Conservation (phyloP, 2,329 filamentous ascomycete species). For the Xylariaceae sp. region DNA sequence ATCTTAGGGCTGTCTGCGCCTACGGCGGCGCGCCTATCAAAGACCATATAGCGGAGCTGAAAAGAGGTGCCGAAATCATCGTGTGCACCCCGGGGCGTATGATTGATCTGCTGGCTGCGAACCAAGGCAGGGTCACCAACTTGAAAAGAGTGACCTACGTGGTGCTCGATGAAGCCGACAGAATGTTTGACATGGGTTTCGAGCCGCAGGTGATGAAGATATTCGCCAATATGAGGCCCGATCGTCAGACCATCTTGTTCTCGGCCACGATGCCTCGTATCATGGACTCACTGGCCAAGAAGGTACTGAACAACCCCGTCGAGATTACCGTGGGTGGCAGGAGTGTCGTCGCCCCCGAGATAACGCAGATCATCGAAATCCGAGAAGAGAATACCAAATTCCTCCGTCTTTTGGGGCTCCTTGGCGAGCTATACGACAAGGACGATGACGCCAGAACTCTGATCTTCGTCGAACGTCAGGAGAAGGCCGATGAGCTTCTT, state of each 20-base stretch:
- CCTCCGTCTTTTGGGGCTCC: conserved; percentile 71
- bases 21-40: conserved; percentile 95
- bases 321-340: conserved; percentile 90
- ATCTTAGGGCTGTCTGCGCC: conserved; percentile 80
- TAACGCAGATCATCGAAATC: conserved; percentile 88
- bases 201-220: conserved; percentile 98
- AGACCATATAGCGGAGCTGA: conserved; percentile 94
- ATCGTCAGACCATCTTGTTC: conserved; percentile 90
- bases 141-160: conserved; percentile 85
- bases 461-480: conserved; percentile 88
- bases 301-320: conserved; percentile 76
- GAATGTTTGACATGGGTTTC: conserved; percentile 99
- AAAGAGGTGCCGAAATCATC: conserved; percentile 89
- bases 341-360: conserved; percentile 83
- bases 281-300: conserved; percentile 85
- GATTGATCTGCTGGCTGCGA: conserved; percentile 91
- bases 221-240: conserved; percentile 82
- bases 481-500: conserved; percentile 76
- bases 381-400: conserved; percentile 80
- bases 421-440: conserved; percentile 78
- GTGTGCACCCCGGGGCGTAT: conserved; percentile 93
- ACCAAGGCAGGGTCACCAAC: conserved; percentile 90
- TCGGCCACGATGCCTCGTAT: conserved; percentile 94
- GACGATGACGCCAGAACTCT: conserved; percentile 87
- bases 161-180: conserved; percentile 93